A percentile compares a stretch with the other conserved stretches of the same genome.
Evolutionary conservation across 2,329 filamentous ascomycete species (phyloP).

Genomic region (Beauveria pseudobassiana): DNA sequence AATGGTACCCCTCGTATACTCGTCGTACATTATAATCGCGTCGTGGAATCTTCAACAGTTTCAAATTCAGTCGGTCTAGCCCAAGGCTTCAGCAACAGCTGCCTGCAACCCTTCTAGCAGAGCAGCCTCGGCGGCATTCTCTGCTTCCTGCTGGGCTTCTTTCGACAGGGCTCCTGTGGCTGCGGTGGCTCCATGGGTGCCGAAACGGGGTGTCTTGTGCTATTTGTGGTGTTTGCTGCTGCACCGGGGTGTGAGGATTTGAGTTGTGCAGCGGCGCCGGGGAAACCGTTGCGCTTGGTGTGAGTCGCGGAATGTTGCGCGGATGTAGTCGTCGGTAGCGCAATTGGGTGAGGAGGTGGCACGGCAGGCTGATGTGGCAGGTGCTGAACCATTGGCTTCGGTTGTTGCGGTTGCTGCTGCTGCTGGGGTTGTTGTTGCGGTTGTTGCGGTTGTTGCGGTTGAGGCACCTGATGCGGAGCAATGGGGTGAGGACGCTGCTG

Average conservation of each 20-base stretch:
- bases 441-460: conserved; percentile 6
- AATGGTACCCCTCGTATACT: not conserved
- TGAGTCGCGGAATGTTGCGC: not conserved
- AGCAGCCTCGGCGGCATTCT: conserved; percentile 28
- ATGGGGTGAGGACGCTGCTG: conserved; percentile 13
- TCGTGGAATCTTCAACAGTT: not conserved
- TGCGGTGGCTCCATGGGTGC: conserved; percentile 14
- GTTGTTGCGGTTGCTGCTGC: conserved; percentile 13
- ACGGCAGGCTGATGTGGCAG: not conserved
- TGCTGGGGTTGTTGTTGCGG: conserved; percentile 6
- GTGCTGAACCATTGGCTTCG: conserved; percentile 4
- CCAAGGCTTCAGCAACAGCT: conserved; percentile 22
- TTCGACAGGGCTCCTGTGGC: conserved; percentile 20
- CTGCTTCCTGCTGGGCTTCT: conserved; percentile 18
- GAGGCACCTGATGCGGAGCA: not conserved
- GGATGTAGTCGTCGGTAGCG: conserved; percentile 4
- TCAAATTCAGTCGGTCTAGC: not conserved
- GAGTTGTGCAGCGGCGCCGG: not conserved
- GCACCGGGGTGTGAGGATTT: conserved; percentile 6
- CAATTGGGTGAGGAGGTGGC: conserved; percentile 7
- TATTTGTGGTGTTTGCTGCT: not conserved
- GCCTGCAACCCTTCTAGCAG: conserved; percentile 28
- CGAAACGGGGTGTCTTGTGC: conserved; percentile 7
- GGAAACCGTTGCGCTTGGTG: not conserved
- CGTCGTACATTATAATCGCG: not conserved